Evolutionary conservation across 176 grass and related monocot species (phyloP), one percentile per base, ranked within the genome.

Genomic region (Themeda triandra): DNA sequence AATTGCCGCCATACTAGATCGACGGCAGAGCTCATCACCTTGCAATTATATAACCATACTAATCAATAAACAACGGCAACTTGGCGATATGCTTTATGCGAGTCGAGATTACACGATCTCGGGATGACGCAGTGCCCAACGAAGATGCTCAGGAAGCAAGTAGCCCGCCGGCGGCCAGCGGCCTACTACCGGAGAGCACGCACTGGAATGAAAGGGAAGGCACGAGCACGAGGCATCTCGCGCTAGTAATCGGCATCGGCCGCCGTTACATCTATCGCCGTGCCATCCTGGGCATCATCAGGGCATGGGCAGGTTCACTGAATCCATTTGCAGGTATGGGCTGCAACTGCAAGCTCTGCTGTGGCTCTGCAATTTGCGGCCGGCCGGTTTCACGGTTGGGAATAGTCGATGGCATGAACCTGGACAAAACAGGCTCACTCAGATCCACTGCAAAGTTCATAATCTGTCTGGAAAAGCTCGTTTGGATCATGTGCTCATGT

Each of bases 81-180:
- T 68, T 78, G 66, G n/a, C 7, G 54, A 62, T 15, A 11, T 36
- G 49, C 30, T 76, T 76, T 58, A 58, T 58, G 29, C 13, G 27
- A 69, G 27, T 44, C 45, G 5, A 68, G 73, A 71, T 79, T 63
- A 72, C 66, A 86, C 76, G 66, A 76, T 54, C 77, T 54, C 77
- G 0, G 65, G 32, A 31, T 36, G 84, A 86, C 66, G 64, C 15
- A 58, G 75, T 19, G 64, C n/a, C n/a, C 73, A 29, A 53, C 71
- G 27, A 33, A 14, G 30, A 81, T 54, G 69, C 35, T 69, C n/a
- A 42, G 17, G 39, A 2, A 35, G 78, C 63, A n/a, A 51, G 58
- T 72, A 62, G 69, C 69, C 69, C 11, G 23, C 58, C 10, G 53
- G 19, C 9, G 49, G 18, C 19, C 24, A 46, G 40, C 24, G 69